Evolutionary conservation across 2,329 filamentous ascomycete genomes (phyloP).

Genomic region (Akanthomyces uredinophilus): DNA sequence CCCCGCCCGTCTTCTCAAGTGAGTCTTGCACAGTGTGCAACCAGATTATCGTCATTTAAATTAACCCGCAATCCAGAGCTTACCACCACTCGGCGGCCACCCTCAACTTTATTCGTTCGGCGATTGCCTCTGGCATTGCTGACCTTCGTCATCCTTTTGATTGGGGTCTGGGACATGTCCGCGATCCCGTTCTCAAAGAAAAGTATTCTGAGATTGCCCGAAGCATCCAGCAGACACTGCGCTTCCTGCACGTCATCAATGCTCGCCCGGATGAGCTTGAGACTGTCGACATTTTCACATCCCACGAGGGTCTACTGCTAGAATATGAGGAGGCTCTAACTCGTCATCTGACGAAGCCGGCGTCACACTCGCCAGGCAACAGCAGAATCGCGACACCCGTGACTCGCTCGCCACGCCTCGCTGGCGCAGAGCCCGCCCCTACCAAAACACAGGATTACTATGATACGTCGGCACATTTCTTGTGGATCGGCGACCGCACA

Average conservation of each 20-base stretch:
- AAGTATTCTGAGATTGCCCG: conserved; percentile 82
- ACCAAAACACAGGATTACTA: conserved; percentile 63
- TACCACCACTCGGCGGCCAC: conserved; percentile 96
- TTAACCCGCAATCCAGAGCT: conserved; percentile 46
- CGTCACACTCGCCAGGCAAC: conserved; percentile 29
- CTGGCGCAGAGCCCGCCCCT: conserved; percentile 16
- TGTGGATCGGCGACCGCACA: conserved; percentile 97
- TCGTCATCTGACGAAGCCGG: conserved; percentile 63
- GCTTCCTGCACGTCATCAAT: conserved; percentile 91
- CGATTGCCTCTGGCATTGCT: conserved; percentile 81
- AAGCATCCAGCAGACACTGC: conserved; percentile 83
- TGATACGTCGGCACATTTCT: conserved; percentile 91
- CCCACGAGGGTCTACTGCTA: conserved; percentile 87
- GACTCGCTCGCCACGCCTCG: conserved; percentile 20
- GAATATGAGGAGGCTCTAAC: conserved; percentile 93
- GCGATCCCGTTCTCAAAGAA: conserved; percentile 72
- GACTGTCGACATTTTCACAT: conserved; percentile 92
- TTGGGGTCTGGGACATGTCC: conserved; percentile 90
- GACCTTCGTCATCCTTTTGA: conserved; percentile 91
- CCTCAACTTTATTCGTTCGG: conserved; percentile 83
- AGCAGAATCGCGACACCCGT: conserved; percentile 24
- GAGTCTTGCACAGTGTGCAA: conserved; percentile 22
- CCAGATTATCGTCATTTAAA: neutral
- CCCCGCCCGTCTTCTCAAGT: conserved; percentile 73
- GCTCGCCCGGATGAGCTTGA: conserved; percentile 79